Conservation (phyloP, 2,329 filamentous ascomycete species). For the Fusarium multiceps region DNA sequence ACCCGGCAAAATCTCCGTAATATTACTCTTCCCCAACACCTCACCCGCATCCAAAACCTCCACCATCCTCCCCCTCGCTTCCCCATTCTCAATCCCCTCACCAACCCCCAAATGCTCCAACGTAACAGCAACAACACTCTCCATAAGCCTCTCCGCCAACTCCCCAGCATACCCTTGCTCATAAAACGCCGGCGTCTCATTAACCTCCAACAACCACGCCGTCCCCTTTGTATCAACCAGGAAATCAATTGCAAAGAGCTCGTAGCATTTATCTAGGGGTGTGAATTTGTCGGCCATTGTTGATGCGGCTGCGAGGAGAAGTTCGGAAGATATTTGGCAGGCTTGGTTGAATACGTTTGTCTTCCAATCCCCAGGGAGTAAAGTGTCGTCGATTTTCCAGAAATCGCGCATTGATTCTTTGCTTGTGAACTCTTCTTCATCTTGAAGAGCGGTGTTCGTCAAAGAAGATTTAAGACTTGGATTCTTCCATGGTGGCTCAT, state of each 20-base stretch:
- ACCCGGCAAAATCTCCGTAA: constrained; percentile 37
- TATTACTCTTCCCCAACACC: constrained; percentile 40
- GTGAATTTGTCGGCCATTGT: constrained; percentile 56
- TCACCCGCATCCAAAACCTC: constrained; percentile 38
- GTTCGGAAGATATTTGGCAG: constrained; percentile 49
- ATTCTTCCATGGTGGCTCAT: constrained; percentile 52
- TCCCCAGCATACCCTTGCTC: constrained; percentile 49
- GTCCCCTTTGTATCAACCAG: constrained; percentile 48
- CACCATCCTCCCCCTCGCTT: constrained; percentile 20
- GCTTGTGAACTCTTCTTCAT: constrained; percentile 49
- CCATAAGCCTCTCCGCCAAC: constrained; percentile 51
- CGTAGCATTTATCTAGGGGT: constrained; percentile 52
- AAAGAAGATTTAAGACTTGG: constrained; percentile 50
- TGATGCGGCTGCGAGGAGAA: constrained; percentile 51
- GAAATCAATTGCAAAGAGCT: constrained; percentile 53
- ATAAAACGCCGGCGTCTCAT: constrained; percentile 55
- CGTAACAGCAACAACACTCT: constrained; percentile 49
- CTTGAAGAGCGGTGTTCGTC: constrained; percentile 54
- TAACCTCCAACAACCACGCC: constrained; percentile 53
- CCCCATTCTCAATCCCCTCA: not conserved
- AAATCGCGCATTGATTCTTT: constrained; percentile 52
- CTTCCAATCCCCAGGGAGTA: constrained; percentile 51
- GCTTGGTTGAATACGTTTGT: constrained; percentile 49
- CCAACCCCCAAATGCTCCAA: constrained; percentile 51
- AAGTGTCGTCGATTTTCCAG: constrained; percentile 45